phyloP scores from a whole-genome alignment of 2,329 filamentous ascomycete species.

The Parastagonospora avenae region DNA sequence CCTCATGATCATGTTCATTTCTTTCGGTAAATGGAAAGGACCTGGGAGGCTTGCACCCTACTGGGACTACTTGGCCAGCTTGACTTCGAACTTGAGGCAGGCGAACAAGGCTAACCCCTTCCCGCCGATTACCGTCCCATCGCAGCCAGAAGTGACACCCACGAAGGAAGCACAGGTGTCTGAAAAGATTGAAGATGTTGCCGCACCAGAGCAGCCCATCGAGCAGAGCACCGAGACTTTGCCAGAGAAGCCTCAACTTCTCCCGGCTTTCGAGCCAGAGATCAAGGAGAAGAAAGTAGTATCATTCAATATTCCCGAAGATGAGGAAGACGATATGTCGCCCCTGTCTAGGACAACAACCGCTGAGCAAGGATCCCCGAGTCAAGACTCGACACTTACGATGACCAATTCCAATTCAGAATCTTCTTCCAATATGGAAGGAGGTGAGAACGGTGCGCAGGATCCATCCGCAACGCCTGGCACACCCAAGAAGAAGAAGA shows the following conservation, averaged over 20 bases:
- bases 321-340: slow-evolving; percentile 40
- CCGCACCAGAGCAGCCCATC: slow-evolving; percentile 3
- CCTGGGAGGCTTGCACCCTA: slow-evolving; percentile 16
- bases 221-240: slow-evolving; percentile 1
- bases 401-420: slow-evolving; percentile 10
- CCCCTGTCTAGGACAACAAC: slow-evolving; percentile 43
- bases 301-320: slow-evolving; percentile 37
- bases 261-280: slow-evolving; percentile 17
- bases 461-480: slow-evolving; percentile 24
- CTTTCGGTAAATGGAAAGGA: slow-evolving; percentile 4
- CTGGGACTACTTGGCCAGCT: slow-evolving; percentile 16
- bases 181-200: slow-evolving; percentile 7
- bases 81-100: slow-evolving; percentile 12
- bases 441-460: slow-evolving; percentile 24
- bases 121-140: slow-evolving; percentile 9
- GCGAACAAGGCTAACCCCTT: slow-evolving; percentile 13
- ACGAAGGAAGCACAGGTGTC: slow-evolving; percentile 5
- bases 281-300: slow-evolving; percentile 41
- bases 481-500: slow-evolving; percentile 56
- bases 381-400: slow-evolving; percentile 14
- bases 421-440: slow-evolving; percentile 9
- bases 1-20: slow-evolving; percentile 14
- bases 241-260: slow-evolving; percentile 6
- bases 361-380: slow-evolving; percentile 29
- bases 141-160: slow-evolving; percentile 5